Percentiles rank a stretch among this genome's conserved stretches.
Conservation (phyloP, 148 eudicot species). For the Cornus controversa region DNA sequence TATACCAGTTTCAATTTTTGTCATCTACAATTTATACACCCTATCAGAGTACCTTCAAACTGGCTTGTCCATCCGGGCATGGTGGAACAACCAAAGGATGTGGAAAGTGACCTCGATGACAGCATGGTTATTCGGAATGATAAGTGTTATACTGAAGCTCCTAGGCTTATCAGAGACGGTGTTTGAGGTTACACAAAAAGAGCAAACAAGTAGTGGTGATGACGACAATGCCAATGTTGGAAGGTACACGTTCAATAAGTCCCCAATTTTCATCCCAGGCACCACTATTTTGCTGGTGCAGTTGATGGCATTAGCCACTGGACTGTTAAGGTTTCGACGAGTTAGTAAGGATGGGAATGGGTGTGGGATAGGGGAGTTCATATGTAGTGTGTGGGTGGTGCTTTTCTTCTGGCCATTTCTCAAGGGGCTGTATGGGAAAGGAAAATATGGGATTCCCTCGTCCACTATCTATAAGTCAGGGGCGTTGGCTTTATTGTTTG, state of each 20-base stretch:
- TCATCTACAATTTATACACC: conserved; percentile 24
- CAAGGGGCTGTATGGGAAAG: conserved; percentile 33
- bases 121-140: conserved; percentile 29
- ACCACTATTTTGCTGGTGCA: conserved; percentile 27
- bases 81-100: conserved; percentile 47
- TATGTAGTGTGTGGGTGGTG: conserved; percentile 24
- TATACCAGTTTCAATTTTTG: conserved; percentile 14
- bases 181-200: conserved; percentile 38
- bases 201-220: conserved; percentile 1
- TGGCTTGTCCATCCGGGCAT: conserved; percentile 24
- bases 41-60: conserved; percentile 20
- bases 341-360: not conserved
- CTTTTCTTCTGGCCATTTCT: conserved; percentile 22
- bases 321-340: not conserved
- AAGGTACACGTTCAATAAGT: conserved; percentile 29
- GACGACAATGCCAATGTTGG: not conserved
- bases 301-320: conserved; percentile 11
- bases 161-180: conserved; percentile 21
- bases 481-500: too few relatives aligned
- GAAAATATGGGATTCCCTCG: conserved; percentile 37
- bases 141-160: conserved; percentile 25
- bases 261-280: conserved; percentile 32
- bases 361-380: conserved; percentile 25
- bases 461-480: not conserved
- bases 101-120: conserved; percentile 16